These are phyloP conservation scores for Fusarium sp. DNA, from an alignment of 2,329 filamentous ascomycete species.

Conservation along the genomic window DNA sequence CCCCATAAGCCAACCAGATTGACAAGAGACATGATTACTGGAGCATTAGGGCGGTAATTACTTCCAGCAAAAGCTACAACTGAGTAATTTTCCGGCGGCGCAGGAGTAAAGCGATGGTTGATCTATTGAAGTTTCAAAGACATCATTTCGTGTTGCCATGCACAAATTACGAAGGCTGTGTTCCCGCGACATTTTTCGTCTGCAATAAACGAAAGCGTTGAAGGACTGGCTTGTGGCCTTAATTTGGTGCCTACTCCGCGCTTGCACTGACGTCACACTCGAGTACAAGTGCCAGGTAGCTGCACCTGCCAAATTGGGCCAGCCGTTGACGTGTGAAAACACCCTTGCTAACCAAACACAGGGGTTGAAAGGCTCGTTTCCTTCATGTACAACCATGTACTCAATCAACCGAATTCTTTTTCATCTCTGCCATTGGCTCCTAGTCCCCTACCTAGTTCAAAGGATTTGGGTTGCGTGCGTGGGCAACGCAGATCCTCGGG, in stretches of 20 bases:
- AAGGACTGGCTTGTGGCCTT: neutral
- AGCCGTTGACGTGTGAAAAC: conserved; percentile 2
- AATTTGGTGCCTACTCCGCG: neutral
- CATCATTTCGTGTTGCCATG: neutral
- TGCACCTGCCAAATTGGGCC: conserved; percentile 29
- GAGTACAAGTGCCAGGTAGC: conserved; percentile 4
- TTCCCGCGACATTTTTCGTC: neutral
- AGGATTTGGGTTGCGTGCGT: conserved; percentile 16
- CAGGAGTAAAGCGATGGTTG: neutral
- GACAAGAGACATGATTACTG: conserved; percentile 6
- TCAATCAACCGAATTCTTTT: neutral
- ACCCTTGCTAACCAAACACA: neutral
- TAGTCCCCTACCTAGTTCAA: conserved; percentile 1
- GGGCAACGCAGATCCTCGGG: conserved; percentile 11
- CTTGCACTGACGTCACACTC: conserved; percentile 31
- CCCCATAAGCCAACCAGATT: conserved; percentile 31
- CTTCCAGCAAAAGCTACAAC: neutral
- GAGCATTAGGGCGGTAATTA: conserved; percentile 10
- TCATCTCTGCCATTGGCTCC: conserved; percentile 2
- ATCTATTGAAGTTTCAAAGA: neutral
- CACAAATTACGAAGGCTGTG: neutral
- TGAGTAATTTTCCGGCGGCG: neutral
- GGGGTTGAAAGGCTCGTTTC: neutral
- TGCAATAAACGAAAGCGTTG: neutral
- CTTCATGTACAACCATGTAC: neutral